phyloP scores from a whole-genome alignment of 129 eudicot species.

The Flaveria sonorensis region DNA sequence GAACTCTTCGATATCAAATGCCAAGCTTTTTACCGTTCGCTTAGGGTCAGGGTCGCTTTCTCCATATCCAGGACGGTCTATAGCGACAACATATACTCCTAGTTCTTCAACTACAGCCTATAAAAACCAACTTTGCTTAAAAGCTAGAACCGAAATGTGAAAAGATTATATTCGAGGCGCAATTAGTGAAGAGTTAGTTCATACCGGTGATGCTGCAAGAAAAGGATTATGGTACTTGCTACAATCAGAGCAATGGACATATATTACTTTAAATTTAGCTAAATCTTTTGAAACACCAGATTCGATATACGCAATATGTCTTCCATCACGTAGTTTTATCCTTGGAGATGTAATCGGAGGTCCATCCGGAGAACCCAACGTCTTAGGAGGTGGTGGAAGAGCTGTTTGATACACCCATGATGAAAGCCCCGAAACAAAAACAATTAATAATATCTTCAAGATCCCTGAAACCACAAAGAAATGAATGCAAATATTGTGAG shows the following conservation, averaged over 20 bases:
- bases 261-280: conserved; percentile 64
- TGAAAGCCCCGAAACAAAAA: conserved; percentile 42
- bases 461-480: neutral
- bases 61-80: conserved; percentile 83
- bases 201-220: conserved; percentile 50
- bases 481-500: neutral
- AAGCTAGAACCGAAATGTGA: neutral
- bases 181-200: neutral
- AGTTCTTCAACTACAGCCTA: conserved; percentile 54
- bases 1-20: conserved; percentile 67
- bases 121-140: neutral
- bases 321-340: conserved; percentile 73
- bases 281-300: conserved; percentile 60
- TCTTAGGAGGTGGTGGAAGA: conserved; percentile 66
- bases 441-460: conserved; percentile 23
- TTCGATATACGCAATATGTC: conserved; percentile 69
- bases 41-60: conserved; percentile 78
- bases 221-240: conserved; percentile 56
- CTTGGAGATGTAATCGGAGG: conserved; percentile 69
- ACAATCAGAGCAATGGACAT: conserved; percentile 58
- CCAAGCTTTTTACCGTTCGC: conserved; percentile 48
- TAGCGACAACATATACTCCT: conserved; percentile 57
- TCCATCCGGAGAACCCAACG: conserved; percentile 63
- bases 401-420: conserved; percentile 67
- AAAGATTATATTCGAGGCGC: neutral